Conservation (phyloP, 1,284 basidiomycete genomes). For the Moniliophthora roreri region DNA sequence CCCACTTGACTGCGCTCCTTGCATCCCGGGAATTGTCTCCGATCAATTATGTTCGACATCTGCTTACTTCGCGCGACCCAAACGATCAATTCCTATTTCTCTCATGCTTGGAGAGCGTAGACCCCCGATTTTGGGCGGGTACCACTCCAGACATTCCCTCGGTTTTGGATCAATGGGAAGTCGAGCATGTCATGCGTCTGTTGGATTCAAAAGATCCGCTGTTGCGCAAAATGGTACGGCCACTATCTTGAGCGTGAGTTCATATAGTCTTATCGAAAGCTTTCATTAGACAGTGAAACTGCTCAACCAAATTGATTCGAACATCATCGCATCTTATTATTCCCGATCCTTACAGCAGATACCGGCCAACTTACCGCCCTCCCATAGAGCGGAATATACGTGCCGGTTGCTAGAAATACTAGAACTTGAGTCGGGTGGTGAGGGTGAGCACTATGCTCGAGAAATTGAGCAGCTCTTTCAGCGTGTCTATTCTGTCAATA, state of each 20-base stretch:
- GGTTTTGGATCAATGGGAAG: slow-evolving; percentile 65
- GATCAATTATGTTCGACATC: slow-evolving; percentile 48
- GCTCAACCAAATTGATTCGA: slow-evolving; percentile 52
- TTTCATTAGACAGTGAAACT: slow-evolving; percentile 52
- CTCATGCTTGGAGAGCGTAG: slow-evolving; percentile 56
- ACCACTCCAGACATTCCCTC: slow-evolving; percentile 45
- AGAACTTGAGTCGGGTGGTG: slow-evolving; percentile 44
- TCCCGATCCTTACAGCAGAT: slow-evolving; percentile 41
- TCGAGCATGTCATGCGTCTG: slow-evolving; percentile 64
- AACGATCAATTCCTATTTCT: slow-evolving; percentile 69
- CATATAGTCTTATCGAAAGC: not conserved
- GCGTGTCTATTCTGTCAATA: slow-evolving; percentile 36
- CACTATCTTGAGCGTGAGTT: not conserved
- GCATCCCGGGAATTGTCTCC: slow-evolving; percentile 35
- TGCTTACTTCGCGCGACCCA: slow-evolving; percentile 53
- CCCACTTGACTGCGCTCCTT: slow-evolving; percentile 20
- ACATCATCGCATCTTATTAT: slow-evolving; percentile 58
- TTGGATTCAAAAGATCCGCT: slow-evolving; percentile 56
- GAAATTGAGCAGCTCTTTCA: slow-evolving; percentile 47
- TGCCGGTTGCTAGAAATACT: slow-evolving; percentile 56
- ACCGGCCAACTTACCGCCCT: slow-evolving; percentile 29
- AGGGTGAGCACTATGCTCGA: slow-evolving; percentile 60
- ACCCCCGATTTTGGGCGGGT: slow-evolving; percentile 67
- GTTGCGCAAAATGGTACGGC: slow-evolving; percentile 58
- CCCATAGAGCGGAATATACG: slow-evolving; percentile 38